Base-by-base conservation (phyloP, 495 filamentous ascomycete genomes). In the Podospora sp. region DNA sequence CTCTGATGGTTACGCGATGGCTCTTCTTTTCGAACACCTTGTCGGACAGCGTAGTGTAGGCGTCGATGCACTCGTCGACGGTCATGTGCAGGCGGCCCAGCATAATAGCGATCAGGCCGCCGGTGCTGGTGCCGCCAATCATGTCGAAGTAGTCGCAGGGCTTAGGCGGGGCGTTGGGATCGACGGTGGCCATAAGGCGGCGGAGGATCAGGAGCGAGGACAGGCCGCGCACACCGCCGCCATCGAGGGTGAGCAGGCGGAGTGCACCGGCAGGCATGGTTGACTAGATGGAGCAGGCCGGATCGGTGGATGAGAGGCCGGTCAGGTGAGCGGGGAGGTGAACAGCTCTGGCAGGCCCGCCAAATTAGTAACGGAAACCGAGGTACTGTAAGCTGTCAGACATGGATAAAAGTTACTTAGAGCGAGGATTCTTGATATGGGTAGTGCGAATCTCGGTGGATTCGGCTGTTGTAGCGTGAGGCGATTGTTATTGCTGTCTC, bases 191-290 rank as follows among this genome's bases (percentile, higher is more conserved):
- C 83, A 88, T 85, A n/a, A 88, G 73, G 16, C 76, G 63, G 35
- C 82, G 78, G 40, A 88, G 76, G 65, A 88, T 85, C 65, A 80
- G 69, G 2, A 87, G 77, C 0, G 79, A 73, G 3, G 84, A 86
- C 24, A 88, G 71, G 1, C 82, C 84, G 16, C 85, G 81, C 1
- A 87, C 80, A 26, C 85, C 85, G 36, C 85, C 85, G 62, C 85
- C 84, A 70, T 88, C 85, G 18, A 86, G 77, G 52, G 65, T 14
- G 49, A 70, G 68, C 14, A 70, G 65, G 49, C 65, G 64, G 56
- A 69, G 49, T 21, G 22, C n/a, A 25, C 53, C 25, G 29, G 24
- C 65, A 33, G 65, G 64, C 64, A 66, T 66, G 27, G 55, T 29
- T 24, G 55, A 29, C 20, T 58, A 29, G 55, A 58, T 58, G 55